Conservation (phyloP, 805 yeast species). For the Metschnikowia sp. region DNA sequence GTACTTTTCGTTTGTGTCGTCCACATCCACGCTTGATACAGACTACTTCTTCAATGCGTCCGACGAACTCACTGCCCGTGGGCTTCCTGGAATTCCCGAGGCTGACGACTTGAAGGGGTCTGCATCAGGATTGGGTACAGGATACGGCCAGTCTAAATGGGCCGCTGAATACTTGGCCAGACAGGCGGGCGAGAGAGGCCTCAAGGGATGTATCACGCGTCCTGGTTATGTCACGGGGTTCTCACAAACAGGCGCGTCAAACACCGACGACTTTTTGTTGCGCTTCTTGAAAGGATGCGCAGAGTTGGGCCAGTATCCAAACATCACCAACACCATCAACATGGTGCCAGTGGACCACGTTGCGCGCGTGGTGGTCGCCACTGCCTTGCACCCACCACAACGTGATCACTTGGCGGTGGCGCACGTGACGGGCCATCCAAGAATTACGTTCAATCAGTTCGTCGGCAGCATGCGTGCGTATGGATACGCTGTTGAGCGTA, state of each 20-base stretch:
- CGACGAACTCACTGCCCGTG: slow-evolving; percentile 61
- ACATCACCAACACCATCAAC: slow-evolving; percentile 81
- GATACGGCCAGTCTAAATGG: slow-evolving; percentile 98
- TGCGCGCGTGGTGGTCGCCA: slow-evolving; percentile 82
- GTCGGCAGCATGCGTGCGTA: slow-evolving; percentile 59
- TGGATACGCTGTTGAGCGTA: slow-evolving; percentile 66
- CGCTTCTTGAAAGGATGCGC: slow-evolving; percentile 94
- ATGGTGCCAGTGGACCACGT: slow-evolving; percentile 99
- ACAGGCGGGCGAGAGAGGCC: slow-evolving; percentile 82
- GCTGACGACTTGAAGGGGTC: slow-evolving; percentile 83
- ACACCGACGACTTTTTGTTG: slow-evolving; percentile 93
- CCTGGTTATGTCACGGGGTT: slow-evolving; percentile 97
- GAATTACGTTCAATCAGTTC: slow-evolving; percentile 76
- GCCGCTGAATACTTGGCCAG: slow-evolving; percentile 88
- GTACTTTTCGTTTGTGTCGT: slow-evolving; percentile 85
- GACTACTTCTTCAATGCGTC: slow-evolving; percentile 76
- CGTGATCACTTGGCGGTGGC: slow-evolving; percentile 61
- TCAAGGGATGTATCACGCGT: slow-evolving; percentile 84
- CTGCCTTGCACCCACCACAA: slow-evolving; percentile 73
- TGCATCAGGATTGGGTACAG: slow-evolving; percentile 75
- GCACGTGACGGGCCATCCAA: slow-evolving; percentile 97
- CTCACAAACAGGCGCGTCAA: slow-evolving; percentile 78
- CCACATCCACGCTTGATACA: slow-evolving; percentile 90
- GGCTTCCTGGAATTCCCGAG: slow-evolving; percentile 73
- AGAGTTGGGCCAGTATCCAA: slow-evolving; percentile 83